Evolutionary conservation across 371 early-diverging fungal species (phyloP).

Genomic region (Funneliformis caledonium): DNA sequence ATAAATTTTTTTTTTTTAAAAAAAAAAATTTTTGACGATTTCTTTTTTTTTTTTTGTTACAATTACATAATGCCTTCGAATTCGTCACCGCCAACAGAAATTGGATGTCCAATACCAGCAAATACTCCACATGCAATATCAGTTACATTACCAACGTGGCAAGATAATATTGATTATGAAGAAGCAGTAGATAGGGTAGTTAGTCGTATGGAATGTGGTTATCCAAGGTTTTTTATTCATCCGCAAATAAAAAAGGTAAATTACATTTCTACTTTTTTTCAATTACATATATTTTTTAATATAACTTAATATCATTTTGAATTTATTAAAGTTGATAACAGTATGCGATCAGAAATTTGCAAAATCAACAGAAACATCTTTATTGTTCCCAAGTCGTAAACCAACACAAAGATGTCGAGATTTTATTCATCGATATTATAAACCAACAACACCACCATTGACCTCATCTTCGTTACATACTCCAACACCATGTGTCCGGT

Average conservation of each 20-base stretch:
- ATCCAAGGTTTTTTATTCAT: conserved; percentile 92
- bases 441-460: conserved; percentile 43
- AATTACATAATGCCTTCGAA: background rate
- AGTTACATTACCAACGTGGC: conserved; percentile 91
- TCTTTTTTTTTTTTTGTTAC: no score
- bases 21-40: no score
- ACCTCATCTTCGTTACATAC: conserved; percentile 37
- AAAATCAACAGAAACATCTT: conserved; percentile 63
- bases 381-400: conserved; percentile 77
- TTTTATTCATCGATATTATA: conserved; percentile 63
- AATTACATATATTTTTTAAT: background rate
- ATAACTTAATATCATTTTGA: background rate
- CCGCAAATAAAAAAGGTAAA: conserved; percentile 72
- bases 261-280: background rate
- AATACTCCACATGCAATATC: conserved; percentile 88
- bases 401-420: conserved; percentile 72
- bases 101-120: conserved; percentile 73
- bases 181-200: conserved; percentile 80
- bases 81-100: conserved; percentile 47
- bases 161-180: conserved; percentile 91
- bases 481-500: conserved; percentile 50
- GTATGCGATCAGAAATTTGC: conserved; percentile 70
- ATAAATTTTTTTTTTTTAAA: no score
- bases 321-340: conserved; percentile 47
- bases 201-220: conserved; percentile 80